Evolutionary conservation across 768 basidiomycete species (phyloP).

Genomic region (Saitozyma sp.): DNA sequence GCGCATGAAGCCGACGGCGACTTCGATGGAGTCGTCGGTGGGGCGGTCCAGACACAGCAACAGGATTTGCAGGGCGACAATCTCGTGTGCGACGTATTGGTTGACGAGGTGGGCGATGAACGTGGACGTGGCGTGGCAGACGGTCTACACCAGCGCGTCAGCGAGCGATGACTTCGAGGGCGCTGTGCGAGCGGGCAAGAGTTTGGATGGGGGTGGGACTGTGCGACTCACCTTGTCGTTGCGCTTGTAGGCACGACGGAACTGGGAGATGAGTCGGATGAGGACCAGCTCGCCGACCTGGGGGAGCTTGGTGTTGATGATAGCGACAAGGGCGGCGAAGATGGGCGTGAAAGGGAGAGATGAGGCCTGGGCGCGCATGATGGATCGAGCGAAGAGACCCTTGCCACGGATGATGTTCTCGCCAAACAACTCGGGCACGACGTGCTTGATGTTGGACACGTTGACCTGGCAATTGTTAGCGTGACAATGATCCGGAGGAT

Average conservation of each 20-base stretch:
- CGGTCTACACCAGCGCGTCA: constrained; percentile 60
- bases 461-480: constrained; percentile 62
- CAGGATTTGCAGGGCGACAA: constrained; percentile 91
- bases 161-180: constrained; percentile 2
- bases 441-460: constrained; percentile 89
- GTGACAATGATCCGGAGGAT: not conserved
- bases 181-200: not conserved
- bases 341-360: constrained; percentile 98
- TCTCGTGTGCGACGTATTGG: constrained; percentile 88
- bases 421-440: constrained; percentile 83
- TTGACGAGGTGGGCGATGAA: constrained; percentile 90
- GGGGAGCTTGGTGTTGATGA: constrained; percentile 95
- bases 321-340: constrained; percentile 88
- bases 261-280: constrained; percentile 87
- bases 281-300: constrained; percentile 92
- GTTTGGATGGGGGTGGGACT: not conserved
- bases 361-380: constrained; percentile 97
- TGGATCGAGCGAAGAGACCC: constrained; percentile 85
- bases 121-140: constrained; percentile 89
- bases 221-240: constrained; percentile 80
- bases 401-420: constrained; percentile 93
- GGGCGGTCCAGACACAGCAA: constrained; percentile 92
- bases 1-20: constrained; percentile 94
- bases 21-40: constrained; percentile 97
- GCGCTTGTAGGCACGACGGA: constrained; percentile 88